Evolutionary conservation across 495 filamentous ascomycete genomes (phyloP).

Genomic region (Penicillium samsonianum): DNA sequence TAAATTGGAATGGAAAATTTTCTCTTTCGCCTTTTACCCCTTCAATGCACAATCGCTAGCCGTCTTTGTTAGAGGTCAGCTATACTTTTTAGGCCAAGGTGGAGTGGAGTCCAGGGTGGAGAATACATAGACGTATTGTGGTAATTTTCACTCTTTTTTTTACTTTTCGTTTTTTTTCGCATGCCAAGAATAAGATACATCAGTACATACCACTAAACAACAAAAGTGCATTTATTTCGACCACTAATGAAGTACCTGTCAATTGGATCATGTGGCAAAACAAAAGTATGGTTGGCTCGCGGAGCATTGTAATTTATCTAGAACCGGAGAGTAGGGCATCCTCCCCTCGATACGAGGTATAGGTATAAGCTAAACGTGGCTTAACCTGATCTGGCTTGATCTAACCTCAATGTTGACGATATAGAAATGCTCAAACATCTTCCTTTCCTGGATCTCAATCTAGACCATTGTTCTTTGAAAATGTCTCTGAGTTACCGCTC

Average conservation of each 20-base stretch:
- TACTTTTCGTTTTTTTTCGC: neutral
- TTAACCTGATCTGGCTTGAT: neutral
- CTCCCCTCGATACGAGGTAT: constrained; percentile 9
- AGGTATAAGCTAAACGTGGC: neutral
- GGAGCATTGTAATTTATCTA: neutral
- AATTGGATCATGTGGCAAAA: constrained; percentile 6
- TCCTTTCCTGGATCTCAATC: constrained; percentile 4
- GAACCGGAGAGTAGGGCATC: neutral
- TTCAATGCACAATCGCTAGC: neutral
- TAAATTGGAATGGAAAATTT: neutral
- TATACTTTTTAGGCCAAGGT: constrained; percentile 4
- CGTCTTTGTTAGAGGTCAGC: neutral
- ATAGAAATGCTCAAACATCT: neutral
- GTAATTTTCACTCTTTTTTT: constrained; percentile 19
- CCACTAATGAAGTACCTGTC: constrained; percentile 5
- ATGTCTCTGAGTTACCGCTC: constrained; percentile 6
- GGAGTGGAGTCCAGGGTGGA: constrained; percentile 1
- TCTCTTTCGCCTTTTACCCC: neutral
- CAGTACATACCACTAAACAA: neutral
- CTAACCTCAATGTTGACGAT: neutral
- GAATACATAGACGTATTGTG: constrained; percentile 1
- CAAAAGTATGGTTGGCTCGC: neutral
- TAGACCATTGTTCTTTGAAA: neutral
- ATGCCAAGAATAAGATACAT: constrained; percentile 5
- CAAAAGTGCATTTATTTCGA: too few relatives aligned